phyloP scores from a whole-genome alignment of 257 asterid genomes.

The Lavandula angustifolia region DNA sequence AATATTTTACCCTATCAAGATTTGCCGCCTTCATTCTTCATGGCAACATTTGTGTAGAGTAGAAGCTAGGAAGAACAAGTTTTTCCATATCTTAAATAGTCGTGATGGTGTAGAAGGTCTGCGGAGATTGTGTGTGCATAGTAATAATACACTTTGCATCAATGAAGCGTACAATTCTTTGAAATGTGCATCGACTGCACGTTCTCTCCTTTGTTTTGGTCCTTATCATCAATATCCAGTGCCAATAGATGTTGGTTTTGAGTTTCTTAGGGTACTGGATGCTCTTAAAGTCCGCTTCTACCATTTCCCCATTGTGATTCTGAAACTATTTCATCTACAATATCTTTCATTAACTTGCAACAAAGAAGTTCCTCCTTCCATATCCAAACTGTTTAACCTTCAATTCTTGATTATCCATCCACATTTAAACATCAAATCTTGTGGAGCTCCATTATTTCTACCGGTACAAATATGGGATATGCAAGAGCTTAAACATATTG shows the following conservation, averaged over 20 bases:
- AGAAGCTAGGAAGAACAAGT: too few relatives aligned
- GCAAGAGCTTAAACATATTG: not conserved
- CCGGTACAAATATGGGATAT: not conserved
- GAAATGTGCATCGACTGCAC: too few relatives aligned
- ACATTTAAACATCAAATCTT: not conserved
- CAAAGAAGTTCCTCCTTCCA: not conserved
- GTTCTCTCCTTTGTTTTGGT: not conserved
- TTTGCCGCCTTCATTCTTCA: too few relatives aligned
- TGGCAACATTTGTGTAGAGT: too few relatives aligned
- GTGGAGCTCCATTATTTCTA: not conserved
- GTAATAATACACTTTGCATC: not conserved
- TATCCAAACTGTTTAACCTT: not conserved
- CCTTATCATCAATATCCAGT: not conserved
- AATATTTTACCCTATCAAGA: too few relatives aligned
- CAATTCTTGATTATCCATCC: not conserved
- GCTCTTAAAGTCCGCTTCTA: not conserved
- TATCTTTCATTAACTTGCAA: too few relatives aligned
- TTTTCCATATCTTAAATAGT: not conserved
- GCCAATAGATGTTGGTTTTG: not conserved
- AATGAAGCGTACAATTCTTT: not conserved
- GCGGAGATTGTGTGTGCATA: not conserved
- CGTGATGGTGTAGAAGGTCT: not conserved
- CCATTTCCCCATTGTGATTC: not conserved
- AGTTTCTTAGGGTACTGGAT: not conserved
- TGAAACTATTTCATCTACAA: too few relatives aligned